These are phyloP conservation scores for Limnanthes douglasii DNA, from an alignment of 345 rosid genomes.

Conservation along the genomic window DNA sequence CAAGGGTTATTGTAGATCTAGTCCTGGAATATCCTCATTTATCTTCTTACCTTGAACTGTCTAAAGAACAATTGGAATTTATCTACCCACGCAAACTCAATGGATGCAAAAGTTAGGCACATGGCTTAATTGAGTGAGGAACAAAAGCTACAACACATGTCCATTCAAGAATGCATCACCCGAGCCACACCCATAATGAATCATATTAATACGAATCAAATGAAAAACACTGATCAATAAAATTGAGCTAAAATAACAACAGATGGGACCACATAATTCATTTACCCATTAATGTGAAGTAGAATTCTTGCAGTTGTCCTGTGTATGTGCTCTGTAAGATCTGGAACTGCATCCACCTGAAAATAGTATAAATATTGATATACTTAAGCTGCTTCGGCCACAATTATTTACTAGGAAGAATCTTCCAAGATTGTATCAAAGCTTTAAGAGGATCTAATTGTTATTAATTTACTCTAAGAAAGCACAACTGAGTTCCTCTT, in stretches of 20 bases:
- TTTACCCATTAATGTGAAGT: constrained; percentile 93
- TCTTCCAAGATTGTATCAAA: too few species aligned
- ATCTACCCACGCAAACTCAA: too few species aligned
- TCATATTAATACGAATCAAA: background rate
- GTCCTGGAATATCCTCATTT: too few species aligned
- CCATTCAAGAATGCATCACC: background rate
- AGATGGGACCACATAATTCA: constrained; percentile 1
- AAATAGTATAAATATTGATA: constrained; percentile 10
- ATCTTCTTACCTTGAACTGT: too few species aligned
- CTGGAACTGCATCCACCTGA: constrained; percentile 89
- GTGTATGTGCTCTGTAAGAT: constrained; percentile 64
- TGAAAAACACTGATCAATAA: constrained; percentile 1
- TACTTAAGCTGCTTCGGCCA: too few species aligned
- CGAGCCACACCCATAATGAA: background rate
- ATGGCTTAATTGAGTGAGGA: background rate
- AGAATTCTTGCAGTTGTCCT: constrained; percentile 78
- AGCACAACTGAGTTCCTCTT: too few species aligned
- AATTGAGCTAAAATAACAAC: constrained; percentile 1
- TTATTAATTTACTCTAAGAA: too few species aligned
- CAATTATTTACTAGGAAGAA: too few species aligned
- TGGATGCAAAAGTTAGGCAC: background rate
- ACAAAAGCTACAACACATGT: background rate
- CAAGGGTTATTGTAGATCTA: too few species aligned
- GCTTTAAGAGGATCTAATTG: too few species aligned
- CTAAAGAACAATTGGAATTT: too few species aligned